Base-by-base conservation (phyloP, 73 alveolate species). In the Paramecium bursaria region DNA sequence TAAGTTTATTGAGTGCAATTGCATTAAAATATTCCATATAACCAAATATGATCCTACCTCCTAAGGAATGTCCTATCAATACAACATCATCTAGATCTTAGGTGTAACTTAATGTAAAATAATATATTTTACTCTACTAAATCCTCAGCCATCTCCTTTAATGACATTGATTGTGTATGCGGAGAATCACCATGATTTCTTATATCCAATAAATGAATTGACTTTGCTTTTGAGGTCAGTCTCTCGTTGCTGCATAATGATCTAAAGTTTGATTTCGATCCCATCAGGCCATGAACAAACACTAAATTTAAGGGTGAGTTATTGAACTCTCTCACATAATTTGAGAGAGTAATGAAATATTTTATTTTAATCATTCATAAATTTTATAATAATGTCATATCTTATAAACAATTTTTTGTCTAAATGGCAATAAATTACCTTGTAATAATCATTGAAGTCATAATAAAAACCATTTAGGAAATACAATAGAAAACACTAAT, bases 121-220 rank as follows among this genome's bases (percentile, higher is more conserved):
- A n/a, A n/a, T n/a, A n/a, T 31, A 5, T 53, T 42, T 27, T 31
- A 79, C n/a, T 33, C 26, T 35, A 48, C 49, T 17, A 79, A 6
- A 11, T 79, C 89, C 10, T 2, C n/a, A 0, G 85, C 89, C 89
- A 79, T 79, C n/a, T 52, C 89, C 22, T 61, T 17, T 21, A 54
- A 79, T 17, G 85, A 17, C 89, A 79, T 79, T 14, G 73, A 31
- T 9, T 79, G 7, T 48, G 74, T 22, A 39, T 79, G 89, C 3
- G 75, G 74, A 10, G 85, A 53, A 26, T 53, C 74, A 1, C 89
- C 89, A 53, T 79, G 89, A 35, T 79, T 79, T 79, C 89, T 79
- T 1, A 79, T 14, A 54, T 79, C 89, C 6, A 79, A 50, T 42
- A 53, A 55, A 35, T 55, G 42, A 19, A 51, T 46, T n/a, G 53